Conservation (phyloP, 805 yeast species). For the Barnettozyma pratensis region DNA sequence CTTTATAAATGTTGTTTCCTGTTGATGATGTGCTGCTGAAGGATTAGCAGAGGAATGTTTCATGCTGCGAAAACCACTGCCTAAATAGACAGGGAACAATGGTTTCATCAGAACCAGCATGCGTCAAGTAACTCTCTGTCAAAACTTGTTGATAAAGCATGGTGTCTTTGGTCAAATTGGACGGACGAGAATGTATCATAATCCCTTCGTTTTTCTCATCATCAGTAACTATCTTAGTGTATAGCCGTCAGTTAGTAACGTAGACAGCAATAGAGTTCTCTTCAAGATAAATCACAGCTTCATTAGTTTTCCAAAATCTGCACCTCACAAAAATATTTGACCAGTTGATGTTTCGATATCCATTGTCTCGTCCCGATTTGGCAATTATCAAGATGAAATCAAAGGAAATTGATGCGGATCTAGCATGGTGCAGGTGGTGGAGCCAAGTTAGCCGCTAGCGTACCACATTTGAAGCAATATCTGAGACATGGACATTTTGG, state of each 20-base stretch:
- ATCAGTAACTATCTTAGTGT: too few relatives aligned
- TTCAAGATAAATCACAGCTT: not conserved
- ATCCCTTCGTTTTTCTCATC: too few relatives aligned
- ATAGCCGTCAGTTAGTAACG: too few relatives aligned
- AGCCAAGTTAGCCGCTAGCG: too few relatives aligned
- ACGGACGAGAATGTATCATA: too few relatives aligned
- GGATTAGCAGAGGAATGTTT: not conserved
- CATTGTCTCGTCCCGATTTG: slow-evolving; percentile 15
- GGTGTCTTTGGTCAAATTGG: too few relatives aligned
- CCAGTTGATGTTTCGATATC: not conserved
- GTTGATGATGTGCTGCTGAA: slow-evolving; percentile 1
- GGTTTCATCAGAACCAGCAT: not conserved
- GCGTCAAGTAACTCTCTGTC: not conserved
- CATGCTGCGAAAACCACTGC: not conserved
- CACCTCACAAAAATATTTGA: not conserved
- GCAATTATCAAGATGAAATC: slow-evolving; percentile 5
- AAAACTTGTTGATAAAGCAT: too few relatives aligned
- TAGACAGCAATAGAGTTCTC: not conserved
- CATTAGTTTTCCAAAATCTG: not conserved
- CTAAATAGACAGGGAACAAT: not conserved
- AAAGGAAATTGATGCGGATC: not conserved
- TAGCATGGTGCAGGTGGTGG: too few relatives aligned
- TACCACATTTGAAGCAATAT: too few relatives aligned
- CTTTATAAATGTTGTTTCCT: not conserved
- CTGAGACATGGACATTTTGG: too few relatives aligned